A percentile compares a stretch with the other conserved stretches of the same genome.
Conservation (phyloP, 306 rosid genomes). For the Pyrus betulifolia region DNA sequence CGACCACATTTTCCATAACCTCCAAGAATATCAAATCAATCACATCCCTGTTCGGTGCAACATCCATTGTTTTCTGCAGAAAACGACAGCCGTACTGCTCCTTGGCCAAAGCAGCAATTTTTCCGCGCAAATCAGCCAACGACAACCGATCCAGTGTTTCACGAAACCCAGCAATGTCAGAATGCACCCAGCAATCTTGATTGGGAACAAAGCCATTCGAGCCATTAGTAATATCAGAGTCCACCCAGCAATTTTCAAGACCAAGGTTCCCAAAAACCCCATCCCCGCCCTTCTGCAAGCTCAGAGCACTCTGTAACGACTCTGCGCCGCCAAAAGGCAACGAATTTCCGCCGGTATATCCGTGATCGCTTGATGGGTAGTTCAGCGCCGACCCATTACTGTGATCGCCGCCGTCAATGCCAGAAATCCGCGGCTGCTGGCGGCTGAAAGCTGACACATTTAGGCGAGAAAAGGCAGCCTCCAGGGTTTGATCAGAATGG, state of each 20-base stretch:
- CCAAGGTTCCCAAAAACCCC: not conserved
- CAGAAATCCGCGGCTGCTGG: not conserved
- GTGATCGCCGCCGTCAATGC: not conserved
- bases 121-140: slow-evolving; percentile 12
- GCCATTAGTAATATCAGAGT: not conserved
- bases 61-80: slow-evolving; percentile 29
- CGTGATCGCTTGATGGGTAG: not conserved
- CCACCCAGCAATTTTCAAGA: not conserved
- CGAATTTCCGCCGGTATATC: not conserved
- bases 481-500: slow-evolving; percentile 27
- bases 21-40: slow-evolving; percentile 21
- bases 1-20: slow-evolving; percentile 24
- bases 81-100: slow-evolving; percentile 31
- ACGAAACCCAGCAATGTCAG: slow-evolving; percentile 4
- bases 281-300: not conserved
- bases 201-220: not conserved
- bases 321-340: not conserved
- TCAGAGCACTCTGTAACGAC: not conserved
- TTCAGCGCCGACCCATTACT: not conserved
- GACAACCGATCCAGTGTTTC: not conserved
- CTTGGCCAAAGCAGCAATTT: slow-evolving; percentile 25
- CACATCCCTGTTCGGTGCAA: not conserved
- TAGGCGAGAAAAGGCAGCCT: slow-evolving; percentile 29
- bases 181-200: not conserved
- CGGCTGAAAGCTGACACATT: slow-evolving; percentile 1